phyloP scores from a whole-genome alignment of 331 rosid genomes.

The Stylosanthes scabra region DNA sequence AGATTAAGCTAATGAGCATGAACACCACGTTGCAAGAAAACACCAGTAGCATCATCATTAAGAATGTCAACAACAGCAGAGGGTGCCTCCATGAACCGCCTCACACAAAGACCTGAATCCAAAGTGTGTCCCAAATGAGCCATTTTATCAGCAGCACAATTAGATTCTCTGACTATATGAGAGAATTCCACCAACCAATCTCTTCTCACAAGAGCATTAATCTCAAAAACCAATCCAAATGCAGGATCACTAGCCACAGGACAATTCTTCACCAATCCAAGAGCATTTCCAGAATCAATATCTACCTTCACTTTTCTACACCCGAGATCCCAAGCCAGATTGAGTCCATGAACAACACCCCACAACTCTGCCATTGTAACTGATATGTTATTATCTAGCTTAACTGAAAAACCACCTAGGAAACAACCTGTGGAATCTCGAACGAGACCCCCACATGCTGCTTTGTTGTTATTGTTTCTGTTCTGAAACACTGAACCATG shows the following conservation, averaged over 20 bases:
- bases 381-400: background rate
- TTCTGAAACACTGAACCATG: constrained; percentile 17
- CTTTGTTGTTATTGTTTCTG: background rate
- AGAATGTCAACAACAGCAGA: background rate
- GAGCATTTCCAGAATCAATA: constrained; percentile 22
- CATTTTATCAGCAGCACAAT: constrained; percentile 27
- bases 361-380: constrained; percentile 2
- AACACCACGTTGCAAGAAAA: constrained; percentile 15
- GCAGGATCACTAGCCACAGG: constrained; percentile 7
- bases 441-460: constrained; percentile 28
- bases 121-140: constrained; percentile 19
- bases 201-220: constrained; percentile 7
- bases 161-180: constrained; percentile 19
- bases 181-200: constrained; percentile 37
- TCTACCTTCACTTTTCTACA: constrained; percentile 26
- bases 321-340: constrained; percentile 29
- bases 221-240: constrained; percentile 14
- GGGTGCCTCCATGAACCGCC: constrained; percentile 6
- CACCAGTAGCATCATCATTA: background rate
- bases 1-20: background rate
- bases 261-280: constrained; percentile 1
- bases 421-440: constrained; percentile 24
- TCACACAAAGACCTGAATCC: background rate
- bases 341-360: constrained; percentile 27
- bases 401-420: constrained; percentile 10